Base-by-base conservation (phyloP, 768 basidiomycete species). In the Leccinum truebloodii region DNA sequence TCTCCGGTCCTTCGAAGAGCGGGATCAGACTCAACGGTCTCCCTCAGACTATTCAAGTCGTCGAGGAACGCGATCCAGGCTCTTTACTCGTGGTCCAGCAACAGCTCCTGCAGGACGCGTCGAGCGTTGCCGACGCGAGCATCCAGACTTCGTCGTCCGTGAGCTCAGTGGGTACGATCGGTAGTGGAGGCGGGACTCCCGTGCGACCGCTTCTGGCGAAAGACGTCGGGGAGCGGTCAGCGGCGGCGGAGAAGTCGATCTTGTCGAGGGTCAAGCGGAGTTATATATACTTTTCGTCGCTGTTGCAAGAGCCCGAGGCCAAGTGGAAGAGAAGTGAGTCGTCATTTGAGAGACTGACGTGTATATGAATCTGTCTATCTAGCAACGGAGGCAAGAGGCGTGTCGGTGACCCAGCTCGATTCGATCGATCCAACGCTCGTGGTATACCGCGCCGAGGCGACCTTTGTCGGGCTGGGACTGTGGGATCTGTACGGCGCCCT, bases 211-310 rank as follows among this genome's bases (percentile, higher is more conserved):
- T 74, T 48, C 73, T 83, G 9, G 66, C 75, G 5, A 74, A 69
- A 30, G 67, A 73, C 10, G 74, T 32, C 71, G 85, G 72, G 64
- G 88, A 76, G 72, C 85, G 72, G 13, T 75, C 80, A 24, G 75
- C 83, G 6, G 83, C 83, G 1, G 89, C 85, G 6, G 88, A 93
- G 63, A 93, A 94, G 71, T 86, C 88, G 4, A 90, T 98, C n/a
- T 69, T 91, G 16, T 87, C 92, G 6, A 81, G 94, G 63, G 92
- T 98, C 22, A 85, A 88, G 69, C 82, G 97, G 61, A 96, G 92
- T 72, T 99, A 99, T 68, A 98, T 98, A 56, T 98, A 98, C 75
- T 98, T 99, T 73, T 95, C 95, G 1, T 97, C 95, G 0, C 78
- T 99, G 52, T 75, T 99, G 53, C 97, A 98, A 74, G 96, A 98